phyloP scores from a whole-genome alignment of 345 rosid species.

The Salix viminalis region DNA sequence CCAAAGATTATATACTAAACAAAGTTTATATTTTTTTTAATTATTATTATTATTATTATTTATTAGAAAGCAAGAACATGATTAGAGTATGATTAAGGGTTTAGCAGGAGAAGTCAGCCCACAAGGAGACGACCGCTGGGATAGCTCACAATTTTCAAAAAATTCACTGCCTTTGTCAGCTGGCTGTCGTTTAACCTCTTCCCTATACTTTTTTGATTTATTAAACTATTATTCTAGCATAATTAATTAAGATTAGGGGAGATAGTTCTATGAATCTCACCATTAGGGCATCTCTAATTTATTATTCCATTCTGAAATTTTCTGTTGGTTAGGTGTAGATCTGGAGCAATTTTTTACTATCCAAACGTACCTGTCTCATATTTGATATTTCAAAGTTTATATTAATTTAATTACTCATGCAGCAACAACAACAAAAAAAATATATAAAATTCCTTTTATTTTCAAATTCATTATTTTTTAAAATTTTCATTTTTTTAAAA shows the following conservation, averaged over 20 bases:
- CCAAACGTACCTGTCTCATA: background rate
- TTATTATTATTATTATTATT: no score
- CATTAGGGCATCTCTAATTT: background rate
- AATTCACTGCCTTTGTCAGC: slow-evolving; percentile 90
- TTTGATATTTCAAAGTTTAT: background rate
- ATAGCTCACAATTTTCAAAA: slow-evolving; percentile 61
- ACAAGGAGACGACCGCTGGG: slow-evolving; percentile 57
- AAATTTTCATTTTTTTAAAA: no score
- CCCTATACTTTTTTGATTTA: background rate
- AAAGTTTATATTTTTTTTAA: slow-evolving; percentile 7
- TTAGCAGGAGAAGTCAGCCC: slow-evolving; percentile 80
- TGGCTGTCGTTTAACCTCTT: slow-evolving; percentile 47
- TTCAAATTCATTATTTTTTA: no score
- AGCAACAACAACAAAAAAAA: no score
- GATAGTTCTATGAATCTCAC: background rate
- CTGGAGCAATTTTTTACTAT: background rate
- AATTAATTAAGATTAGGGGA: background rate
- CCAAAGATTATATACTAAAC: slow-evolving; percentile 54
- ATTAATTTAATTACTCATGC: no score
- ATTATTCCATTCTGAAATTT: background rate
- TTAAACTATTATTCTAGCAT: background rate
- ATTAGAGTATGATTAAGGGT: slow-evolving; percentile 92
- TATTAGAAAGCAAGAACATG: slow-evolving; percentile 44
- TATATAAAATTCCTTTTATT: no score
- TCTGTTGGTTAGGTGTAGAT: background rate